Evolutionary conservation across 768 basidiomycete genomes (phyloP).

Genomic region (Amanita fuliginea): DNA sequence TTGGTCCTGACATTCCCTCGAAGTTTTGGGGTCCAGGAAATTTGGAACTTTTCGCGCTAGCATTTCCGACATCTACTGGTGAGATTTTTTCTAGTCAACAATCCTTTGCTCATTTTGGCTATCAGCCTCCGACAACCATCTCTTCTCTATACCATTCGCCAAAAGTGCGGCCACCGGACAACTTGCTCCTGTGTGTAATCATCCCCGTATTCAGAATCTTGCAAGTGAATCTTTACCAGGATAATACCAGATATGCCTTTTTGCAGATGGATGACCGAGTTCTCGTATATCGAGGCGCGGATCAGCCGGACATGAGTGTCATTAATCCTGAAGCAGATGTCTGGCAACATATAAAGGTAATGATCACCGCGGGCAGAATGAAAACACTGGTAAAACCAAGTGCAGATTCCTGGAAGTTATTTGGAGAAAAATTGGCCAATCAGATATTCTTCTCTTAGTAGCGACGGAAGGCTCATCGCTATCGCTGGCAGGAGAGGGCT

Average conservation of each 20-base stretch:
- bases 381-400: not conserved
- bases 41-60: conserved; percentile 74
- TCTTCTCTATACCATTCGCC: conserved; percentile 85
- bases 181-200: conserved; percentile 67
- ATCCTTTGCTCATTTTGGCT: not conserved
- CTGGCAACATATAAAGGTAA: conserved; percentile 92
- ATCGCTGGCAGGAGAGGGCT: conserved; percentile 87
- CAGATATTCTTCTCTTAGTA: conserved; percentile 81
- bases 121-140: conserved; percentile 51
- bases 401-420: conserved; percentile 81
- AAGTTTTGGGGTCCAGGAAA: conserved; percentile 95
- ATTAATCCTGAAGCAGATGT: conserved; percentile 98
- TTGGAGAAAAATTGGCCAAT: conserved; percentile 90
- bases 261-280: conserved; percentile 92
- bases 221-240: conserved; percentile 32
- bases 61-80: conserved; percentile 44
- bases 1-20: conserved; percentile 3
- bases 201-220: not conserved
- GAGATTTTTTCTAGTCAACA: conserved; percentile 9
- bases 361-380: not conserved
- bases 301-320: conserved; percentile 96
- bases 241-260: conserved; percentile 93
- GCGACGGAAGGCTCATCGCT: conserved; percentile 85
- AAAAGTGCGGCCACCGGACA: conserved; percentile 91
- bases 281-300: conserved; percentile 88